Conservation (phyloP, 2,329 filamentous ascomycete genomes). For the Colletotrichum zoysiae region DNA sequence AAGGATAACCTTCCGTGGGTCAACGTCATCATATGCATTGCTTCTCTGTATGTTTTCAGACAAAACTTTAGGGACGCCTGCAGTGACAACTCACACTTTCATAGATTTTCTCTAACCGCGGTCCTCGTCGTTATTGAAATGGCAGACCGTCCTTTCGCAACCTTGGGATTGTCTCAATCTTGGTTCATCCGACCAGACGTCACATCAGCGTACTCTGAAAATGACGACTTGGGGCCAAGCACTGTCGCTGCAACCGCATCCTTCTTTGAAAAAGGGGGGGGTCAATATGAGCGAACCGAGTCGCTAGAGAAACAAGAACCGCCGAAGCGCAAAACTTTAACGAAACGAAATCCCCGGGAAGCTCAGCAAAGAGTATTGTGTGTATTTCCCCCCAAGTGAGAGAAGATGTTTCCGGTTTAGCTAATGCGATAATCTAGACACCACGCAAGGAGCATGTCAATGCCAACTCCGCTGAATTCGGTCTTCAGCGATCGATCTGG, state of each 20-base stretch:
- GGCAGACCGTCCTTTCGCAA: slow-evolving; percentile 36
- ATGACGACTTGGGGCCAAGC: slow-evolving; percentile 14
- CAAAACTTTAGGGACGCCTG: accelerated
- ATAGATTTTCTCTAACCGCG: slow-evolving; percentile 13
- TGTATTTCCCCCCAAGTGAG: background rate
- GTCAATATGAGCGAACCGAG: no score
- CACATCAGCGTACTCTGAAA: background rate
- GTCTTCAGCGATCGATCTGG: slow-evolving; percentile 15
- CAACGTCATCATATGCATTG: slow-evolving; percentile 35
- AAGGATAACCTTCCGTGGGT: slow-evolving; percentile 31
- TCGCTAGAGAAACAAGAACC: background rate
- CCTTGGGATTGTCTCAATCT: slow-evolving; percentile 22
- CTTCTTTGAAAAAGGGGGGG: background rate
- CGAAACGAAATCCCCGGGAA: slow-evolving; percentile 21
- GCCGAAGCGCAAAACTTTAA: slow-evolving; percentile 20
- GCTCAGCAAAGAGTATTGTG: background rate
- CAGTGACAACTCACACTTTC: background rate
- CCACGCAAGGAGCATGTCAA: slow-evolving; percentile 31
- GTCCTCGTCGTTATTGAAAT: slow-evolving; percentile 35
- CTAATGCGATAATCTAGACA: slow-evolving; percentile 6
- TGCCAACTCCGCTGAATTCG: slow-evolving; percentile 22
- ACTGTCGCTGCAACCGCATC: background rate
- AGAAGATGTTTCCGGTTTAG: accelerated
- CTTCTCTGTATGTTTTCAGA: slow-evolving; percentile 22
- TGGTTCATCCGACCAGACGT: slow-evolving; percentile 29